Conservation (phyloP, 2,329 filamentous ascomycete species). For the Coniochaeta pulveracea region DNA sequence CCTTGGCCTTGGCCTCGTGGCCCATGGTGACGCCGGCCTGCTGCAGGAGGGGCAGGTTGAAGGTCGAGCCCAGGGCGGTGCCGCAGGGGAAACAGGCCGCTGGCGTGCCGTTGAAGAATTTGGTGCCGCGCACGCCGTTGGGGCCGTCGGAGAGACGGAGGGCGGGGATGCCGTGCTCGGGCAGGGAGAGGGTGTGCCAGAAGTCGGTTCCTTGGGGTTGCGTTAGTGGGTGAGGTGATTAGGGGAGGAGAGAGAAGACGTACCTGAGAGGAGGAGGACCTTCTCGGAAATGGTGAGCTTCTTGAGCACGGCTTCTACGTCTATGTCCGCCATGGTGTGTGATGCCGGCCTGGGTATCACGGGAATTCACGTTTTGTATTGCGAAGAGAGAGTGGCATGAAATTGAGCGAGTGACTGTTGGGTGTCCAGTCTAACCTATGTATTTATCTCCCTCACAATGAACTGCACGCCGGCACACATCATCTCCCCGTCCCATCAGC, state of each 20-base stretch:
- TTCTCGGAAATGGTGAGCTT: slow-evolving; percentile 42
- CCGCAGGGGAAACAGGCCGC: slow-evolving; percentile 52
- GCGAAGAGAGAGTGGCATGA: too few species aligned
- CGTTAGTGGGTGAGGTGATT: neutral
- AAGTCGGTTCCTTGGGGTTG: slow-evolving; percentile 45
- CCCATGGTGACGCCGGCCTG: slow-evolving; percentile 39
- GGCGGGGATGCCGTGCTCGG: slow-evolving; percentile 49
- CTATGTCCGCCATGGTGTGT: slow-evolving; percentile 33
- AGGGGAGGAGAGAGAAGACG: slow-evolving; percentile 5
- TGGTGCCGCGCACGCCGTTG: slow-evolving; percentile 56
- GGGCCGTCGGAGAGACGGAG: slow-evolving; percentile 58
- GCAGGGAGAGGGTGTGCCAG: slow-evolving; percentile 55
- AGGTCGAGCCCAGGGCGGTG: slow-evolving; percentile 45
- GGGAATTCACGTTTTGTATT: too few species aligned
- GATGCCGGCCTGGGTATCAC: too few species aligned
- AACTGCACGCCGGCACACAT: too few species aligned
- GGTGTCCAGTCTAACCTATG: neutral
- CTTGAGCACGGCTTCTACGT: slow-evolving; percentile 41
- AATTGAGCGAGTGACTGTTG: too few species aligned
- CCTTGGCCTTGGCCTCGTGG: slow-evolving; percentile 42
- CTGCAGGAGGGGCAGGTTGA: slow-evolving; percentile 40
- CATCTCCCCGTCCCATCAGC: too few species aligned
- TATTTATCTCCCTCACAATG: neutral
- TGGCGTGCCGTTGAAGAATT: slow-evolving; percentile 53
- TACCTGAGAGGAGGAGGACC: slow-evolving; percentile 39